These are phyloP conservation scores for Colletotrichum australisinense DNA, from an alignment of 2,329 filamentous ascomycete species.

Conservation along the genomic window DNA sequence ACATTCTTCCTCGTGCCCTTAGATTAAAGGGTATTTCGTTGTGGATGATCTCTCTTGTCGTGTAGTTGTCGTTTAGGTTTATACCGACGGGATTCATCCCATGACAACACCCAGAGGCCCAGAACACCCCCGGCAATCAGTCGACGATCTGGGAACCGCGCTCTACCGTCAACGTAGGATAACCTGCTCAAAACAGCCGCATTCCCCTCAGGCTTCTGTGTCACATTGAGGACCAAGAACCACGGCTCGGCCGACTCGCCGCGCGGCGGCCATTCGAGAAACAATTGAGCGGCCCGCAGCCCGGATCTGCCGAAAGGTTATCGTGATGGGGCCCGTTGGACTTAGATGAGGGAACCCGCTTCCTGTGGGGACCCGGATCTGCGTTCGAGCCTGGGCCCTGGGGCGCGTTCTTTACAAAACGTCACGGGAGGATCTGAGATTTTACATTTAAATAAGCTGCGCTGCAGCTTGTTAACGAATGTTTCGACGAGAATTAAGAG, in stretches of 20 bases:
- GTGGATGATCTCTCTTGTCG: not conserved
- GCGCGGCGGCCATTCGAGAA: not conserved
- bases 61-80: too few relatives aligned
- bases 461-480: not conserved
- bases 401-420: not conserved
- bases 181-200: not conserved
- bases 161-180: not conserved
- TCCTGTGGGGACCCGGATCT: not conserved
- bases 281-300: not conserved
- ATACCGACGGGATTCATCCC: not conserved
- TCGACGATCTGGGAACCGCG: not conserved
- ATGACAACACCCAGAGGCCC: not conserved
- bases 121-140: not conserved
- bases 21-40: not conserved
- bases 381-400: not conserved
- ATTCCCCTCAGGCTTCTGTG: not conserved
- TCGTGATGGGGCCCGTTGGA: constrained; percentile 1
- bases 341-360: not conserved
- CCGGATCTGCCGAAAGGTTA: constrained; percentile 4
- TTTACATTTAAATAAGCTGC: not conserved
- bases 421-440: not conserved
- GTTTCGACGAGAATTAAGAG: not conserved
- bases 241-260: not conserved
- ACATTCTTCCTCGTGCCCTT: not conserved
- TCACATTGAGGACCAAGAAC: not conserved